phyloP scores from a whole-genome alignment of 1,139 yeast genomes.

The Meyerozyma carpophila region DNA sequence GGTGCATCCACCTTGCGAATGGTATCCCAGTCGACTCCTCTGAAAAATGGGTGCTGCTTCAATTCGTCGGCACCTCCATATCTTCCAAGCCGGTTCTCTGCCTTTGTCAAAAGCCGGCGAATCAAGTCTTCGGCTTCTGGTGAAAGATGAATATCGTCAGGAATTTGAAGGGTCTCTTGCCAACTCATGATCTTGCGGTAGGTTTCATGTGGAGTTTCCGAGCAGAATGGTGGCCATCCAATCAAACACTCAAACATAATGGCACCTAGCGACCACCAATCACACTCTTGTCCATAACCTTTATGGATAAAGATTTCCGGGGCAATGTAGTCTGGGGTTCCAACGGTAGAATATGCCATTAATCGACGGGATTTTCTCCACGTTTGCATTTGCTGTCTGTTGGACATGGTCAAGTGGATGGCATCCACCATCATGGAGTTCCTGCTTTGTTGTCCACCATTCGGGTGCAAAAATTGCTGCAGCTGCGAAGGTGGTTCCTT shows the following conservation, averaged over 20 bases:
- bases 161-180: slow-evolving; percentile 89
- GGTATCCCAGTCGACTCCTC: slow-evolving; percentile 95
- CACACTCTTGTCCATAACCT: slow-evolving; percentile 99
- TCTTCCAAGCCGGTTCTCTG: slow-evolving; percentile 85
- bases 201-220: slow-evolving; percentile 98
- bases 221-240: slow-evolving; percentile 99
- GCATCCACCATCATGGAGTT: slow-evolving; percentile 93
- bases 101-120: slow-evolving; percentile 70
- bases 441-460: slow-evolving; percentile 31
- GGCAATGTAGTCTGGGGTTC: slow-evolving; percentile 98
- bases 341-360: slow-evolving; percentile 98
- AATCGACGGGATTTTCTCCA: slow-evolving; percentile 95
- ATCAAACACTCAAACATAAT: slow-evolving; percentile 98
- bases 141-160: slow-evolving; percentile 91
- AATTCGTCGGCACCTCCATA: slow-evolving; percentile 93
- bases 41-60: slow-evolving; percentile 86
- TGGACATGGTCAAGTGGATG: slow-evolving; percentile 90
- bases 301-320: slow-evolving; percentile 96
- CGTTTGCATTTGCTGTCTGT: slow-evolving; percentile 95
- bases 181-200: slow-evolving; percentile 91
- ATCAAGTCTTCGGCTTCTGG: slow-evolving; percentile 94
- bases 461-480: slow-evolving; percentile 20
- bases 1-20: slow-evolving; percentile 94
- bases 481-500: slow-evolving; percentile 38
- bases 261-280: slow-evolving; percentile 99